These are phyloP conservation scores for Trametes punicea DNA, from an alignment of 768 basidiomycete genomes.

Conservation along the genomic window DNA sequence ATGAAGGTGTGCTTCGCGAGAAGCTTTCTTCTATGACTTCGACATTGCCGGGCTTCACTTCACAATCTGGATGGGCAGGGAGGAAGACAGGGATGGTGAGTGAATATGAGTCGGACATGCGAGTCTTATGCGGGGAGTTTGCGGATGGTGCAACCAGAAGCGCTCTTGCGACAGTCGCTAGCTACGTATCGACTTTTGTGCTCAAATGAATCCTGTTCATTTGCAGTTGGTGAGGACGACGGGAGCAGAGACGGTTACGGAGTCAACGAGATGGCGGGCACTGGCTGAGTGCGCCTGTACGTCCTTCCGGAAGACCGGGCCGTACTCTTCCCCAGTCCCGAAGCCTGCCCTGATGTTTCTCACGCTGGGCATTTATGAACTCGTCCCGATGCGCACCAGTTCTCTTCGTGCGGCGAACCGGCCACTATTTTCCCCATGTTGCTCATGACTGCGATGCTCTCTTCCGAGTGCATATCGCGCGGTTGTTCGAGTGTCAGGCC, in stretches of 20 bases:
- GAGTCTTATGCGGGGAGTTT: neutral
- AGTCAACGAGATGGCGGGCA: no score
- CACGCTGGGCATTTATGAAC: neutral
- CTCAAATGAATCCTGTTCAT: no score
- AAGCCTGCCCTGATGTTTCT: constrained; percentile 17
- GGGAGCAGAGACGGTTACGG: no score
- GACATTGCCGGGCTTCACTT: neutral
- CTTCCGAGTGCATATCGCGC: constrained; percentile 39
- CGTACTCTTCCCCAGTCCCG: neutral
- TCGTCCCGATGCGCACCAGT: neutral
- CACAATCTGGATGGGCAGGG: neutral
- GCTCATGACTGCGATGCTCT: constrained; percentile 65
- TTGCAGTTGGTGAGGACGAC: no score
- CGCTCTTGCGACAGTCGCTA: no score
- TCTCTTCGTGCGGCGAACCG: constrained; percentile 78
- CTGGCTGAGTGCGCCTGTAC: no score
- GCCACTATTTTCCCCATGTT: constrained; percentile 81
- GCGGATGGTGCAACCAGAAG: no score
- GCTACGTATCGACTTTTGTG: no score
- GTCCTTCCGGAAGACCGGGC: no score
- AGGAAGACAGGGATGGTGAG: constrained; percentile 11
- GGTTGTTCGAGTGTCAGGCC: constrained; percentile 88
- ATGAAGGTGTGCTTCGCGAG: constrained; percentile 1
- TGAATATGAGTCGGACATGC: constrained; percentile 2
- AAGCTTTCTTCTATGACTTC: constrained; percentile 8